phyloP scores from a whole-genome alignment of 805 yeast genomes.

The Kodamaea kakaduensis region DNA sequence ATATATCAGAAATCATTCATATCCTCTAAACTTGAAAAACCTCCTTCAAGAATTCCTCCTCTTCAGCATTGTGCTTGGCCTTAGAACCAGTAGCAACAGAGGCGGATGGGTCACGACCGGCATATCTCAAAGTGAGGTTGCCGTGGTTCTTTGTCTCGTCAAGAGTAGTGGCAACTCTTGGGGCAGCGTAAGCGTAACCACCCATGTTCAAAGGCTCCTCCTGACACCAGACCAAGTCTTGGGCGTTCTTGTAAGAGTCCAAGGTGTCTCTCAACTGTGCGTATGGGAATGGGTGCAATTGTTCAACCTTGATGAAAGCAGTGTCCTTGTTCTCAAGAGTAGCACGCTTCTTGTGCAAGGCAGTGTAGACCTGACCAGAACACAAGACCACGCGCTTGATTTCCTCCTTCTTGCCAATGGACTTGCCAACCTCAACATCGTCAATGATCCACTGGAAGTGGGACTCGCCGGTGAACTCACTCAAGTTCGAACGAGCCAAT shows the following conservation, averaged over 20 bases:
- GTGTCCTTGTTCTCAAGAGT: conserved; percentile 72
- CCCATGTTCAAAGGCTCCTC: conserved; percentile 99
- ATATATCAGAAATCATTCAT: background rate
- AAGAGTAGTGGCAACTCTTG: conserved; percentile 77
- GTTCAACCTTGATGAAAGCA: conserved; percentile 87
- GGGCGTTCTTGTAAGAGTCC: conserved; percentile 71
- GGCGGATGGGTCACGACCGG: conserved; percentile 98
- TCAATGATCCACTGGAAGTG: conserved; percentile 96
- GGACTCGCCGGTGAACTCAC: conserved; percentile 86
- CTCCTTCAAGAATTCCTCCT: conserved; percentile 77
- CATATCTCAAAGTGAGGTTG: conserved; percentile 65
- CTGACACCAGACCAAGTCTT: conserved; percentile 95
- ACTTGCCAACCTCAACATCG: conserved; percentile 79
- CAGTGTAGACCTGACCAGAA: conserved; percentile 93
- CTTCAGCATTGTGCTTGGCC: conserved; percentile 83
- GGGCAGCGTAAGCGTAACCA: conserved; percentile 71
- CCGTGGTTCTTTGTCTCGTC: conserved; percentile 69
- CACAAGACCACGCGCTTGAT: conserved; percentile 83
- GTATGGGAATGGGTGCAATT: conserved; percentile 98
- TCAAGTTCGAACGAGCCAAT: conserved; percentile 80
- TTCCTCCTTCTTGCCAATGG: conserved; percentile 72
- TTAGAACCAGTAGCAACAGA: conserved; percentile 98
- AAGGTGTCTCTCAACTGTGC: conserved; percentile 86
- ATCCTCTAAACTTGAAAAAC: conserved; percentile 44
- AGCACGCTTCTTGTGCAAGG: conserved; percentile 85